Evolutionary conservation across 495 filamentous ascomycete species (phyloP).

Genomic region (Tuber indicum): DNA sequence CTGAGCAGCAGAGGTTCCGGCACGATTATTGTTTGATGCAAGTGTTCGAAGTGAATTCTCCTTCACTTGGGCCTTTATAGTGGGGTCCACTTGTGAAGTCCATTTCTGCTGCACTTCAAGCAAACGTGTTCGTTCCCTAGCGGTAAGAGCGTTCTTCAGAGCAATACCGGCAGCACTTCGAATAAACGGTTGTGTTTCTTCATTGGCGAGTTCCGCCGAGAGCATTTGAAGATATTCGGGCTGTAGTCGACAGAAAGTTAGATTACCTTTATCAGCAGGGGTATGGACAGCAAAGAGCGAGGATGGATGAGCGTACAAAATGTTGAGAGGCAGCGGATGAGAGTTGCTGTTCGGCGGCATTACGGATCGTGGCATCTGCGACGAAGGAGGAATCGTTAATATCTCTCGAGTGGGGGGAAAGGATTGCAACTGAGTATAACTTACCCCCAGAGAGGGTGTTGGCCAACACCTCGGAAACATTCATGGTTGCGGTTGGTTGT

Average conservation of each 20-base stretch:
- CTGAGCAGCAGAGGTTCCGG: constrained; percentile 83
- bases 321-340: constrained; percentile 83
- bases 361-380: constrained; percentile 79
- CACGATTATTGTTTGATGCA: constrained; percentile 63
- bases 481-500: constrained; percentile 52
- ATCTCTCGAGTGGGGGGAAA: constrained; percentile 17
- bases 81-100: constrained; percentile 67
- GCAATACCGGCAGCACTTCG: constrained; percentile 90
- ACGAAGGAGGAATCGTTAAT: constrained; percentile 22
- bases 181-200: constrained; percentile 70
- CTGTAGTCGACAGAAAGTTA: constrained; percentile 47
- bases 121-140: constrained; percentile 79
- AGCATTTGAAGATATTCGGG: constrained; percentile 84
- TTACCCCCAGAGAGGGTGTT: constrained; percentile 84
- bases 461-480: constrained; percentile 78
- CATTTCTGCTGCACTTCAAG: constrained; percentile 85
- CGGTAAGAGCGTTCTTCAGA: constrained; percentile 92
- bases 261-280: constrained; percentile 11
- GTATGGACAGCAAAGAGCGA: constrained; percentile 31
- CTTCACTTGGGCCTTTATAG: constrained; percentile 80
- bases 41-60: constrained; percentile 79
- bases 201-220: constrained; percentile 87
- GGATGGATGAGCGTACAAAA: constrained; percentile 63
- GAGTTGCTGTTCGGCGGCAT: constrained; percentile 88
- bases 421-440: constrained; percentile 36